Conservation (phyloP, 202 grass and related monocot genomes). For the Setaria viridis region DNA sequence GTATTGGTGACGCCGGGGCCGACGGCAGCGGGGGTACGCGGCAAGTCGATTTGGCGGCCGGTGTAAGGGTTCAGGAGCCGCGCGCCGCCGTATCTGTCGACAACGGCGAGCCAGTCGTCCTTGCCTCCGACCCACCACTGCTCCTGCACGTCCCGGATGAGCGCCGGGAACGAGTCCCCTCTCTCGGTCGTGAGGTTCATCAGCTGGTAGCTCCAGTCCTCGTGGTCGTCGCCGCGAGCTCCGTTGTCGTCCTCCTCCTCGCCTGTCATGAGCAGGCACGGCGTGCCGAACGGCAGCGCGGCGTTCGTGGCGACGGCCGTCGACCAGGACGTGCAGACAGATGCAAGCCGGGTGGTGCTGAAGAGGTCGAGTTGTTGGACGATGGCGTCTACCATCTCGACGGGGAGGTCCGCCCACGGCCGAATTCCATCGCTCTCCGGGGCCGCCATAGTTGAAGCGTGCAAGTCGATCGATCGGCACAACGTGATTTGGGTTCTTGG, state of each 20-base stretch:
- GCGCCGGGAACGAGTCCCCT: not conserved
- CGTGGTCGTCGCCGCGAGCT: not conserved
- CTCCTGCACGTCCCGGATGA: not conserved
- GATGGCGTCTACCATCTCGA: not conserved
- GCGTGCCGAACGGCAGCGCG: not conserved
- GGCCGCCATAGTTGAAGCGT: not conserved
- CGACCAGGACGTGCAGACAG: not conserved
- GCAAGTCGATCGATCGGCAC: not conserved
- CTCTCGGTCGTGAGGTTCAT: not conserved
- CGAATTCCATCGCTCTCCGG: not conserved
- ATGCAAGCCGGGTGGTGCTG: not conserved
- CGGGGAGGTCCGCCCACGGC: not conserved
- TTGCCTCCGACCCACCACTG: conserved; percentile 6
- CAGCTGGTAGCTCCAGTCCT: not conserved
- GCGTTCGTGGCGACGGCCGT: not conserved
- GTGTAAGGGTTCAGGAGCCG: conserved; percentile 3
- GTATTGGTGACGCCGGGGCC: not conserved
- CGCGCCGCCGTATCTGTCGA: not conserved
- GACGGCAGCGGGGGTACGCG: not conserved
- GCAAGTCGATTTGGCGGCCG: not conserved
- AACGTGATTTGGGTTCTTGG: not conserved
- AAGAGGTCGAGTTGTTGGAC: not conserved
- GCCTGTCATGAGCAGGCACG: not conserved
- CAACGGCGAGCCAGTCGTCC: not conserved
- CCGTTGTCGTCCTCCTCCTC: not conserved